Base-by-base conservation (phyloP, 2,329 filamentous ascomycete species). In the Sclerotinia spermophila region DNA sequence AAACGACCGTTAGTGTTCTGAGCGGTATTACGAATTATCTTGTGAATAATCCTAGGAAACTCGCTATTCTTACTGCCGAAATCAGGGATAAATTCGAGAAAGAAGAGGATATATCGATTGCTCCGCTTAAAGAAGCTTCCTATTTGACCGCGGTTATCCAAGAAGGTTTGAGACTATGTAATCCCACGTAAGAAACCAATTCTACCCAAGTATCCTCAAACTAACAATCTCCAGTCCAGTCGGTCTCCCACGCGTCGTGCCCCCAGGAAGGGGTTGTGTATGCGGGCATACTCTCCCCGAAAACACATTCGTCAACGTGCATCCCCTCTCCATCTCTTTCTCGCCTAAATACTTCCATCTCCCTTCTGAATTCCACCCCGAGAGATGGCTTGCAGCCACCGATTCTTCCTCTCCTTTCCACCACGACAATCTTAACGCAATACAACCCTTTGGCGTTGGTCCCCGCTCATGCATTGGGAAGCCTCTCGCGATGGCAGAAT, bases 81-180 rank as follows among this genome's bases (percentile, higher is more conserved):
- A 44, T 59, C 8, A 24, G 65, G 13, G 35, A 24, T 1, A 42
- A 24, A 27, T 68, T 68, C 24, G n/a, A 8, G 21, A 27, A 33
- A 11, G 53, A 56, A 5, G 27, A 30, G 10, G 21, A 59, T 17
- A 68, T 59, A 8, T 58, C 65, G 3, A 17, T 48, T 19, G 42
- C 13, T 6, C 11, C 30, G 13, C 33, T 42, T 4, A 21, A 38
- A 10, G 51, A 56, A 73, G 75, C 84, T 0, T 42, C 69, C 0
- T 85, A 84, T 69, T 78, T 84, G 73, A 73, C 79, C 5, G 83
- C 82, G 1, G 79, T 79, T 24, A 73, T 84, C 2, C 75, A 83
- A 0, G 83, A 85, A 75, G 75, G 77, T 0, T 75, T 85, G 44
- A 78, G 84, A 15, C 72, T 83, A 19, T 83, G 81, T 15, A n/a